phyloP scores from a whole-genome alignment of 2,329 filamentous ascomycete species.

The Claviceps humidiphila region DNA sequence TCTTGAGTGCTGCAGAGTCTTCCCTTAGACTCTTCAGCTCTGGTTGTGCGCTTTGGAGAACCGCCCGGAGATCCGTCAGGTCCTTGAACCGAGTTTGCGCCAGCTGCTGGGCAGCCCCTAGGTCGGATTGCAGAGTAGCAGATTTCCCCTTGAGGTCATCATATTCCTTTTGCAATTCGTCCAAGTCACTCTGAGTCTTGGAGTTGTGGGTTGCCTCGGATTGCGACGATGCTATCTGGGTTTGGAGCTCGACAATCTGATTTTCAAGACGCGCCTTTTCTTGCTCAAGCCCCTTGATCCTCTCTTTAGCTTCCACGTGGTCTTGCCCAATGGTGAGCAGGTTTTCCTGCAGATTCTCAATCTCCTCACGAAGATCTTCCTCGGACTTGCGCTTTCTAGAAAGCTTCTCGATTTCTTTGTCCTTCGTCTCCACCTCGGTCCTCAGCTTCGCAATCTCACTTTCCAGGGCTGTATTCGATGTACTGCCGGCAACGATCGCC shows the following conservation, averaged over 20 bases:
- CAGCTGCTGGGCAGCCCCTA: slow-evolving; percentile 74
- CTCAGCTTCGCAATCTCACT: slow-evolving; percentile 37
- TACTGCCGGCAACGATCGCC: neutral
- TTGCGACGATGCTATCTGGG: slow-evolving; percentile 41
- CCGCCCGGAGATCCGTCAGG: slow-evolving; percentile 63
- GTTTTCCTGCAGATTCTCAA: slow-evolving; percentile 71
- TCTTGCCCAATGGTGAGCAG: slow-evolving; percentile 68
- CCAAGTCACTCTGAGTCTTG: slow-evolving; percentile 49
- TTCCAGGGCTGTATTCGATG: slow-evolving; percentile 26
- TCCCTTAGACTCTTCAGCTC: slow-evolving; percentile 69
- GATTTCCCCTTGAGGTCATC: slow-evolving; percentile 60
- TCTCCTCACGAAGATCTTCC: slow-evolving; percentile 70
- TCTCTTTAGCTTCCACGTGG: slow-evolving; percentile 71
- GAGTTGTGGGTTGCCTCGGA: slow-evolving; percentile 30
- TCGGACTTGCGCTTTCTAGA: slow-evolving; percentile 59
- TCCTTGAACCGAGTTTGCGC: slow-evolving; percentile 84
- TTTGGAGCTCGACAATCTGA: slow-evolving; percentile 53
- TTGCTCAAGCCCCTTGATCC: slow-evolving; percentile 53
- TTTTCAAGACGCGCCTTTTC: slow-evolving; percentile 56
- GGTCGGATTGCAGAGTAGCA: slow-evolving; percentile 61
- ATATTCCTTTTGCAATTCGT: slow-evolving; percentile 37
- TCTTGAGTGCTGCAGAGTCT: slow-evolving; percentile 63
- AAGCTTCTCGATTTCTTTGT: slow-evolving; percentile 59
- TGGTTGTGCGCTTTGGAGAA: slow-evolving; percentile 73
- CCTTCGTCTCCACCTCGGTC: slow-evolving; percentile 47